phyloP scores from a whole-genome alignment of 2,329 filamentous ascomycete genomes.

The Alternaria sp. region DNA sequence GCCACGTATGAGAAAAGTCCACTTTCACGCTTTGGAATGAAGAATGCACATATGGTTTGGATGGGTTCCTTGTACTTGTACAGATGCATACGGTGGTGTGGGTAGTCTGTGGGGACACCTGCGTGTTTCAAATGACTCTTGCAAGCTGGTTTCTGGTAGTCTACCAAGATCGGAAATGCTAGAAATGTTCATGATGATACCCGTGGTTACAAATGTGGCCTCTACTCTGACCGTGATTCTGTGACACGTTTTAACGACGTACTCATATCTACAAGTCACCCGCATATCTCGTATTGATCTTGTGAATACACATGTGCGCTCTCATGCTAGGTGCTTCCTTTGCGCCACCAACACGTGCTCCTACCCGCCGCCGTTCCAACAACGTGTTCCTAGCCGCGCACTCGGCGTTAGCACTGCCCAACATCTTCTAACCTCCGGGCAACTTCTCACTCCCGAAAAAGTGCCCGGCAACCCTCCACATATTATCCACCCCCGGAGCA shows the following conservation, averaged over 20 bases:
- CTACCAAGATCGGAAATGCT: constrained; percentile 8
- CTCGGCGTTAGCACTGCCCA: constrained; percentile 13
- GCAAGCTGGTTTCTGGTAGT: constrained; percentile 1
- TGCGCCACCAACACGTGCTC: constrained; percentile 8
- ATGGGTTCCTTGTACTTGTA: constrained; percentile 40
- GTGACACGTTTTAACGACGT: not conserved
- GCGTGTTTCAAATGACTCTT: constrained; percentile 4
- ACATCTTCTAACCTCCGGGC: constrained; percentile 14
- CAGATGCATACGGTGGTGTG: constrained; percentile 25
- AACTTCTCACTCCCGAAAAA: constrained; percentile 1
- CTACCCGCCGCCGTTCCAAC: not conserved
- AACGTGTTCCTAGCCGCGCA: constrained; percentile 12
- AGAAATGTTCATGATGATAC: constrained; percentile 9
- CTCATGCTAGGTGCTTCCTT: not conserved
- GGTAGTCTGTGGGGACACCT: constrained; percentile 6
- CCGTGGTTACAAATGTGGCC: not conserved
- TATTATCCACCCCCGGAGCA: not conserved
- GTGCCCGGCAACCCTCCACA: not conserved
- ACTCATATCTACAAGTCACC: not conserved
- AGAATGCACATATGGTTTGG: constrained; percentile 29
- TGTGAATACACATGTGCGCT: not conserved
- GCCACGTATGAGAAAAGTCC: constrained; percentile 11
- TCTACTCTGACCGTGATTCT: not conserved
- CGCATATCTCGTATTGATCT: not conserved
- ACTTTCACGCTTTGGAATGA: constrained; percentile 24